Evolutionary conservation across 768 basidiomycete species (phyloP).

Genomic region (Lentinula boryana): DNA sequence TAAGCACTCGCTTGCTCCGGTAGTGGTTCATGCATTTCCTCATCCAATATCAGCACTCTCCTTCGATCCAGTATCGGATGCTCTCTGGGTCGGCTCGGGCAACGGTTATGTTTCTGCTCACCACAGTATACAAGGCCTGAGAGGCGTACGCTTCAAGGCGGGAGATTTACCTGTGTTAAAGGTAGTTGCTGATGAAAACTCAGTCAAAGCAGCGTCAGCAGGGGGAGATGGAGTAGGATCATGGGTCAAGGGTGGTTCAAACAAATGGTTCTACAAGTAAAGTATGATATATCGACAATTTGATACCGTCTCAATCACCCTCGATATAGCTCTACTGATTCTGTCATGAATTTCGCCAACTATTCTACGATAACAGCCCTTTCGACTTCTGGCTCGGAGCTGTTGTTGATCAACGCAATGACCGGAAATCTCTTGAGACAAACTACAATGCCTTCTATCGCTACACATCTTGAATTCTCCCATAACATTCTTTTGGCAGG

Average conservation of each 20-base stretch:
- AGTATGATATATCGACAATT: neutral
- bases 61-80: slow-evolving; percentile 89
- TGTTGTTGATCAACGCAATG: slow-evolving; percentile 67
- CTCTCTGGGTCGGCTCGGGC: slow-evolving; percentile 79
- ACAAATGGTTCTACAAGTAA: slow-evolving; percentile 60
- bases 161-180: slow-evolving; percentile 71
- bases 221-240: slow-evolving; percentile 55
- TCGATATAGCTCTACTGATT: slow-evolving; percentile 20
- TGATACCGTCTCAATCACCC: neutral
- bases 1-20: slow-evolving; percentile 27
- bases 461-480: slow-evolving; percentile 63
- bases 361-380: slow-evolving; percentile 50
- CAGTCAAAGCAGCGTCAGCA: slow-evolving; percentile 58
- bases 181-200: slow-evolving; percentile 71
- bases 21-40: slow-evolving; percentile 26
- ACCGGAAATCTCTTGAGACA: slow-evolving; percentile 63
- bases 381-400: slow-evolving; percentile 52
- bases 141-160: slow-evolving; percentile 70
- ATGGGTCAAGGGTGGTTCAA: slow-evolving; percentile 81
- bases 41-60: slow-evolving; percentile 69
- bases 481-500: slow-evolving; percentile 63
- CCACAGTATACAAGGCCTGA: slow-evolving; percentile 51
- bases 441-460: slow-evolving; percentile 45
- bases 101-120: slow-evolving; percentile 66
- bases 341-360: slow-evolving; percentile 39